phyloP scores from a whole-genome alignment of 73 alveolate species.

The Stentor roeselii region DNA sequence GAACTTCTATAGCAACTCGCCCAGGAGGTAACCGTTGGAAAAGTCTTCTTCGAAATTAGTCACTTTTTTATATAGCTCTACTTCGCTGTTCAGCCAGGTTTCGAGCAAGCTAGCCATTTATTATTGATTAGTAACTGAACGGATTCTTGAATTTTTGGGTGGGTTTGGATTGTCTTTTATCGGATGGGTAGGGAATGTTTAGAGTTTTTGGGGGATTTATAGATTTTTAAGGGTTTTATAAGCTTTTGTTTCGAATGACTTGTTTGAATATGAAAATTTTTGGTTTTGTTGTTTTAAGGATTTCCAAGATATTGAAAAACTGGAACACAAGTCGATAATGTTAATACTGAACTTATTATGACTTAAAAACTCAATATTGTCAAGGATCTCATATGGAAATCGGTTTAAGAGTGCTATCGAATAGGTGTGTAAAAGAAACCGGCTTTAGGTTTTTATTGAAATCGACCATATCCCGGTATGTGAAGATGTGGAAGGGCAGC shows the following conservation, averaged over 20 bases:
- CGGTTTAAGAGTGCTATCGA: neutral
- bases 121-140: too few relatives aligned
- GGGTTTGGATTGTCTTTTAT: too few relatives aligned
- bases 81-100: constrained; percentile 90
- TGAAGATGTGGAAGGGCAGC: neutral
- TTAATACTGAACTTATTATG: neutral
- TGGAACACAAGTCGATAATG: neutral
- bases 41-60: constrained; percentile 93
- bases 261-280: neutral
- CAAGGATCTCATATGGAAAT: neutral
- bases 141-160: too few relatives aligned
- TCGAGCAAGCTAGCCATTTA: constrained; percentile 66
- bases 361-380: neutral
- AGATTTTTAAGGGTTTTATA: too few relatives aligned
- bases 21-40: constrained; percentile 93
- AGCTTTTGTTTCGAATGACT: too few relatives aligned
- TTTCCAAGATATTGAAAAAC: neutral
- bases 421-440: neutral
- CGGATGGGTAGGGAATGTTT: too few relatives aligned
- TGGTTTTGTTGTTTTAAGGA: neutral
- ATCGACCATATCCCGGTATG: neutral
- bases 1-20: constrained; percentile 91
- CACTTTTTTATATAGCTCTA: constrained; percentile 76
- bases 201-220: too few relatives aligned
- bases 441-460: neutral